Base-by-base conservation (phyloP, 495 filamentous ascomycete species). In the Daldinia childiae region DNA sequence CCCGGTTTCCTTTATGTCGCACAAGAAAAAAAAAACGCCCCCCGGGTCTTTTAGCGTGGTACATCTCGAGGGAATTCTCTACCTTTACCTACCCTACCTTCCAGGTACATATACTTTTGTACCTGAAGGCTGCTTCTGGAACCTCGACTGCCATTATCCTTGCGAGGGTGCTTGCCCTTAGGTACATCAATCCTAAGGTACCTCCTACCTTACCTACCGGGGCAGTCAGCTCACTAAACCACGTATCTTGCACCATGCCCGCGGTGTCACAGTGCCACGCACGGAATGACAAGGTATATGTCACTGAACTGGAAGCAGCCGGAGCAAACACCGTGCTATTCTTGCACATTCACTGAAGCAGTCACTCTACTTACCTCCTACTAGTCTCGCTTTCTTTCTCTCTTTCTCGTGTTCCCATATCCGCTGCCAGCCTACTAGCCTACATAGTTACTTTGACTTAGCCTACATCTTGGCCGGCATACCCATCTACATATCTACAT, bases 311-410 rank as follows among this genome's bases (percentile, higher is more conserved):
- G 71, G 67, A 71, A 67, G 63, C 63, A 64, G 41, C 67, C 62
- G 58, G 67, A 68, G 68, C 72, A 74, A 74, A 74, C 72, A 74
- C 68, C 64, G 68, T 72, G 65, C 72, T 64, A 68, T 72, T 72
- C 68, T 73, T 73, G 36, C 62, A 66, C 43, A 39, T 41, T 62
- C 57, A 66, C 70, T 73, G 61, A 72, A 58, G 56, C 64, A 72
- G 59, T 60, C 48, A 61, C 45, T 62, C 55, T 36, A 36, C 58
- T 72, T 48, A 55, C 64, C 26, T 21, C 21, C 26, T 54, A 11
- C 51, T 29, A 39, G 17, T 58, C 34, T 58, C 38, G 29, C 24
- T 24, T 9, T 64, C 57, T 30, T 39, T 60, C 38, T 43, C 69
- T 54, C 24, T 43, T 57, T 52, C 41, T 62, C 58, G 50, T 62